Evolutionary conservation across 192 early-diverging fungal genomes (phyloP), one percentile per base, ranked within the genome.

Genomic region (Coemansia sp.): DNA sequence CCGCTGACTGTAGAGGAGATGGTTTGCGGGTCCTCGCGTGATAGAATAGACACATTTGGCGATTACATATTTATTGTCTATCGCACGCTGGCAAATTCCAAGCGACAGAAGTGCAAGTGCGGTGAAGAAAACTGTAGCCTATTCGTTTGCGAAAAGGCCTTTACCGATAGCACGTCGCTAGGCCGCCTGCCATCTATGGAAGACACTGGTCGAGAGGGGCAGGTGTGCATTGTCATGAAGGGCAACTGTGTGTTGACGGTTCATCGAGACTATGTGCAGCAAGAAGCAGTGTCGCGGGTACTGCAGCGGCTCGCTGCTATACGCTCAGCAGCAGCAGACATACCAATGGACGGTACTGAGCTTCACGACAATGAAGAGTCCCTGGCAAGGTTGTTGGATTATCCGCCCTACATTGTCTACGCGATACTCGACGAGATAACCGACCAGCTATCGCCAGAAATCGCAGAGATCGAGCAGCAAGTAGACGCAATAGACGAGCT

Each of bases 401-500:
- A 68, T n/a, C 65, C 83, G 67, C 93, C 96, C 63, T 98, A 95
- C 90, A 90, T 97, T 56, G 93, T 89, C 68, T 98, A 98, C 65
- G 95, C 94, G 0, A 64, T 98, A 7, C 79, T 98, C 61, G 96
- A 98, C 75, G 93, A 95, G 65, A 88, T 95, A 35, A 93, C 93
- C 0, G 94, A 97, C 72, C 86, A 87, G 12, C 92, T 97, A 69
- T 88, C 89, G 57, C 94, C 95, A 20, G 76, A 91, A 11, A 87
- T 99, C 25, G 72, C 85, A 21, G 83, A 86, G 20, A 92, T 99
- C 68, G 97, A 99, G 76, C 85, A 88, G 21, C 93, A 95, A 69
- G 97, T 99, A 4, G 93, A 97, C 63, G 88, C 90, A 0, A 95
- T 99, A 64, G 95, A 99, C 69, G 94, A 97, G 58, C 75, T 96